Conservation (phyloP, 2,329 filamentous ascomycete species). For the Aspergillus awamori region DNA sequence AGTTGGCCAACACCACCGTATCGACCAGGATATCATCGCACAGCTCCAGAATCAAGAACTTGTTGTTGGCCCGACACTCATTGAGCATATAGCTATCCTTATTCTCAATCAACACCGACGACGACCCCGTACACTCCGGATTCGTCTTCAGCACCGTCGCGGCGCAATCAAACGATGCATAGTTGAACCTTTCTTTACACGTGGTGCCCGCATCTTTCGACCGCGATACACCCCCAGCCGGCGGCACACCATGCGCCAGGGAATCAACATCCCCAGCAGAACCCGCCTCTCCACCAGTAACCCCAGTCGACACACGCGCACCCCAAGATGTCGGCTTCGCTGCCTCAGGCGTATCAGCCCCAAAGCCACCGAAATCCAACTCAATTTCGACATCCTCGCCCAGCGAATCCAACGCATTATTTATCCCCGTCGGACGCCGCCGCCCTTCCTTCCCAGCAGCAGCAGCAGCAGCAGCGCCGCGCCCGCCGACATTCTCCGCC, state of each 20-base stretch:
- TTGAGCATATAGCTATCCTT: constrained; percentile 99
- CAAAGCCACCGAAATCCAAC: constrained; percentile 69
- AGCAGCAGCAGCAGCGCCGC: constrained; percentile 36
- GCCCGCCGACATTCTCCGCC: constrained; percentile 66
- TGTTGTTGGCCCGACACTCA: constrained; percentile 82
- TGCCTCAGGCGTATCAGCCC: constrained; percentile 44
- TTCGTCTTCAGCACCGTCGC: constrained; percentile 92
- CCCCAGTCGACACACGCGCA: constrained; percentile 22
- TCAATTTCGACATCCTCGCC: constrained; percentile 90
- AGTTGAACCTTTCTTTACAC: constrained; percentile 97
- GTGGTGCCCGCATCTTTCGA: constrained; percentile 96
- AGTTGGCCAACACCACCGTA: constrained; percentile 95
- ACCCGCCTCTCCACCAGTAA: constrained; percentile 22
- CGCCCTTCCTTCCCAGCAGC: constrained; percentile 49
- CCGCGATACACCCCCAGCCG: constrained; percentile 61
- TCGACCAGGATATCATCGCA: constrained; percentile 87
- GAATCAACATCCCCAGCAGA: constrained; percentile 33
- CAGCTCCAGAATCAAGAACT: constrained; percentile 91
- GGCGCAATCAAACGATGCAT: constrained; percentile 95
- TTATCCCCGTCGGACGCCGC: constrained; percentile 57
- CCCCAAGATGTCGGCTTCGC: constrained; percentile 37
- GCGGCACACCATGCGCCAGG: constrained; percentile 48
- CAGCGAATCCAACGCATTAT: constrained; percentile 73
- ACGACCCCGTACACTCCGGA: constrained; percentile 80
- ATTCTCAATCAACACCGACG: constrained; percentile 89